These are phyloP conservation scores for Pestalotiopsis sp. DNA, from an alignment of 2,329 filamentous ascomycete genomes.

Conservation along the genomic window DNA sequence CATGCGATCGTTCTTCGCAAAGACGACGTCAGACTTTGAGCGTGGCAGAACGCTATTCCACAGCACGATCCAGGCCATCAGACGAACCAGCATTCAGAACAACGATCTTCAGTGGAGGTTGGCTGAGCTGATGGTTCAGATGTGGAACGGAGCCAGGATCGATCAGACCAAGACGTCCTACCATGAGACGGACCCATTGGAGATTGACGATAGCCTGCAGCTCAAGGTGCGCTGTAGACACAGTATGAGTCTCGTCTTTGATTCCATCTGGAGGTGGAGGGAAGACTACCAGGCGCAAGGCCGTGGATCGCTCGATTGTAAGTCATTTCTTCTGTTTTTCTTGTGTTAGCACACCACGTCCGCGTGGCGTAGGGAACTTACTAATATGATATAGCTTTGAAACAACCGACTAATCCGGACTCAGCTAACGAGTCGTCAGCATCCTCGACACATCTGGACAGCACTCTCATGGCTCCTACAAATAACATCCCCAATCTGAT, in stretches of 20 bases:
- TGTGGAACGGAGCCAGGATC: constrained; percentile 74
- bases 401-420: constrained; percentile 85
- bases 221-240: constrained; percentile 82
- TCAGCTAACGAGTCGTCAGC: constrained; percentile 74
- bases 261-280: constrained; percentile 85
- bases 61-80: constrained; percentile 69
- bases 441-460: constrained; percentile 67
- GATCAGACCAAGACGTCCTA: constrained; percentile 50
- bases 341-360: constrained; percentile 18
- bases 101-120: constrained; percentile 82
- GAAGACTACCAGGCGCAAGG: constrained; percentile 76
- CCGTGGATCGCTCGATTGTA: constrained; percentile 72
- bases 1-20: constrained; percentile 75
- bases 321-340: constrained; percentile 32
- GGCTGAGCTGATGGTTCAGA: constrained; percentile 83
- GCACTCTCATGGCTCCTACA: constrained; percentile 55
- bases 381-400: constrained; percentile 62
- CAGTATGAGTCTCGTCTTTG: constrained; percentile 84
- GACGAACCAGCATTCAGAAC: constrained; percentile 72
- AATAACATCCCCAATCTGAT: constrained; percentile 52
- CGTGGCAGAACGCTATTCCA: constrained; percentile 72
- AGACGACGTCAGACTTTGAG: constrained; percentile 72
- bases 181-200: constrained; percentile 51
- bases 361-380: constrained; percentile 30
- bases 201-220: constrained; percentile 72